Percentiles rank a stretch among this genome's conserved stretches.
Conservation (phyloP, 2,329 filamentous ascomycete genomes). For the Verticillium nubilum region DNA sequence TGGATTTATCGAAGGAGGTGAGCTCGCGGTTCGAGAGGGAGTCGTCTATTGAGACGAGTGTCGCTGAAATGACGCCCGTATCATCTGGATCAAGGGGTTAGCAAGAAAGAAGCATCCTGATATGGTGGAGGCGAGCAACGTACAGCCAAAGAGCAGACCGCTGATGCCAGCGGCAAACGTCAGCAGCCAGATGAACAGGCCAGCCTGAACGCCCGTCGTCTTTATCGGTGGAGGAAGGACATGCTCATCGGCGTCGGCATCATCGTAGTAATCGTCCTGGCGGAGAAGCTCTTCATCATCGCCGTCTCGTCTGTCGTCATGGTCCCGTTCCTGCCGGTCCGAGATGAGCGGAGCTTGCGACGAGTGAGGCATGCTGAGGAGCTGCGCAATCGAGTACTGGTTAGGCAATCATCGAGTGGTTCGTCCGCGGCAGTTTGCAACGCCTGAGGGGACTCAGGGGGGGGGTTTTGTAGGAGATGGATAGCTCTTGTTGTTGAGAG, state of each 20-base stretch:
- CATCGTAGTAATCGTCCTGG: slow-evolving; percentile 21
- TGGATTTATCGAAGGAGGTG: slow-evolving; percentile 60
- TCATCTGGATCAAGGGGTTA: slow-evolving; percentile 40
- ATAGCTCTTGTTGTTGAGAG: not conserved
- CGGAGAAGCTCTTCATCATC: slow-evolving; percentile 18
- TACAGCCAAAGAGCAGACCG: slow-evolving; percentile 64
- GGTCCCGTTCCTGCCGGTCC: slow-evolving; percentile 1
- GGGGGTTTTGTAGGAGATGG: not conserved
- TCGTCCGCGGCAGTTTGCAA: not conserved
- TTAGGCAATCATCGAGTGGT: not conserved
- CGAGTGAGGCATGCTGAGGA: not conserved
- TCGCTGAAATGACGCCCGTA: slow-evolving; percentile 64
- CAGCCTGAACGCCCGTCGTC: slow-evolving; percentile 21
- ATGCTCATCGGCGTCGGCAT: slow-evolving; percentile 15
- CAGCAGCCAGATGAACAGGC: slow-evolving; percentile 54
- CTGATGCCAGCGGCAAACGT: slow-evolving; percentile 62
- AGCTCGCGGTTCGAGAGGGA: slow-evolving; percentile 52
- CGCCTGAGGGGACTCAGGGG: not conserved
- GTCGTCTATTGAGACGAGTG: slow-evolving; percentile 56
- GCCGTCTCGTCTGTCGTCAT: slow-evolving; percentile 11
- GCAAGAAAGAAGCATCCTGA: not conserved
- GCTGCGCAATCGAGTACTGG: not conserved
- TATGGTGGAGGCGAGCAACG: slow-evolving; percentile 18
- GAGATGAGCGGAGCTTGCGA: slow-evolving; percentile 2
- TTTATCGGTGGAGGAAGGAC: slow-evolving; percentile 11